A percentile compares a stretch with the other conserved stretches of the same genome.
Conservation (phyloP, 257 asterid species). For the Solanum paucissectum region DNA sequence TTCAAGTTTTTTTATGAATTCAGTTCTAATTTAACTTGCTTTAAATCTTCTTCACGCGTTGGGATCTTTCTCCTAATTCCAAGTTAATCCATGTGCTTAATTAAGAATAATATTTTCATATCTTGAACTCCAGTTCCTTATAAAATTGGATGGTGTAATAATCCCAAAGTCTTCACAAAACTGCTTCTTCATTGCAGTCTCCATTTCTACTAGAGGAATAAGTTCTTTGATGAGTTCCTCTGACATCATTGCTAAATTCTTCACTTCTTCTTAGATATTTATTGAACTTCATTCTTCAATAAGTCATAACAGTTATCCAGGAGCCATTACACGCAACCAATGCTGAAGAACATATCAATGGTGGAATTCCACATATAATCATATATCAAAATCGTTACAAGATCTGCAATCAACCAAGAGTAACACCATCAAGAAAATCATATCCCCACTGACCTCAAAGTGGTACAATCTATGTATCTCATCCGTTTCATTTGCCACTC, state of each 20-base stretch:
- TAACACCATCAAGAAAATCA: neutral
- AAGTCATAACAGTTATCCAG: neutral
- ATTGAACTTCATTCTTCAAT: neutral
- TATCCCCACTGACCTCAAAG: neutral
- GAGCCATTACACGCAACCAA: neutral
- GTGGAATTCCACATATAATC: neutral
- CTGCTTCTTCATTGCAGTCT: neutral
- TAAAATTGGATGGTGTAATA: neutral
- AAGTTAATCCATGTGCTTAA: neutral
- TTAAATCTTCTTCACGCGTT: too few relatives aligned
- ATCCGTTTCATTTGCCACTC: neutral
- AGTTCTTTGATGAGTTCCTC: neutral
- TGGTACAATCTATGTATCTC: neutral
- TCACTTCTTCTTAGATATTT: neutral
- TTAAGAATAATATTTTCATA: neutral
- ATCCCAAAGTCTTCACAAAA: neutral
- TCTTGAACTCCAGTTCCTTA: neutral
- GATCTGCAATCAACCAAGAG: neutral
- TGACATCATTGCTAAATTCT: too few relatives aligned
- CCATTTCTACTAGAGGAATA: neutral
- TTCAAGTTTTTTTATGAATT: too few relatives aligned
- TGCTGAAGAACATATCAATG: neutral
- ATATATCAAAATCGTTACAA: neutral
- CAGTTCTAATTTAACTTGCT: too few relatives aligned
- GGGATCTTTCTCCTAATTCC: too few relatives aligned